Conservation (phyloP, 805 yeast genomes). For the Deakozyma indianensis region DNA sequence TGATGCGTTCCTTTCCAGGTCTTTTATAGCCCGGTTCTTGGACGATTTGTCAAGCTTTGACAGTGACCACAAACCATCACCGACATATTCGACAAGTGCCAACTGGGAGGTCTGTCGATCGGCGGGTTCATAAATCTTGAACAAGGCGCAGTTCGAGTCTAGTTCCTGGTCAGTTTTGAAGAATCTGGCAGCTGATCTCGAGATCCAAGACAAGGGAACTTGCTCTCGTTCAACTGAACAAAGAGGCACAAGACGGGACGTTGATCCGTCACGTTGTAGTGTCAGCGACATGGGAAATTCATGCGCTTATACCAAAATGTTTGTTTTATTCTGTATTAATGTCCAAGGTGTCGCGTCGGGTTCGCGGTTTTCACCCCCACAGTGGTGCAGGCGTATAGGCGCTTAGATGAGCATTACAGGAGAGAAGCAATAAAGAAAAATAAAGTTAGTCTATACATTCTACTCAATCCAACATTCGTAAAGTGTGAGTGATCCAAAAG, state of each 20-base stretch:
- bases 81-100: background rate
- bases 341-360: too few relatives aligned
- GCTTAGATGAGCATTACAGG: too few relatives aligned
- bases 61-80: background rate
- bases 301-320: too few relatives aligned
- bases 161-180: background rate
- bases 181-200: background rate
- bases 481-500: constrained; percentile 30
- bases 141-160: background rate
- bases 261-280: background rate
- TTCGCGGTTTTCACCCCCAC: too few relatives aligned
- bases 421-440: too few relatives aligned
- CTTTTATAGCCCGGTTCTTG: background rate
- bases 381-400: too few relatives aligned
- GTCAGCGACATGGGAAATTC: background rate
- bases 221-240: background rate
- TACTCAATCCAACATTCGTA: background rate
- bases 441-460: too few relatives aligned
- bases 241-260: background rate
- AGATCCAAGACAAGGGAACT: background rate
- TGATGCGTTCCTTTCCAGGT: background rate
- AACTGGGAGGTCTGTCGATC: background rate
- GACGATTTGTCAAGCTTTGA: background rate
- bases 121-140: background rate
- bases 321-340: too few relatives aligned